phyloP scores from a whole-genome alignment of 148 eudicot genomes.

The Talinum fruticosum region DNA sequence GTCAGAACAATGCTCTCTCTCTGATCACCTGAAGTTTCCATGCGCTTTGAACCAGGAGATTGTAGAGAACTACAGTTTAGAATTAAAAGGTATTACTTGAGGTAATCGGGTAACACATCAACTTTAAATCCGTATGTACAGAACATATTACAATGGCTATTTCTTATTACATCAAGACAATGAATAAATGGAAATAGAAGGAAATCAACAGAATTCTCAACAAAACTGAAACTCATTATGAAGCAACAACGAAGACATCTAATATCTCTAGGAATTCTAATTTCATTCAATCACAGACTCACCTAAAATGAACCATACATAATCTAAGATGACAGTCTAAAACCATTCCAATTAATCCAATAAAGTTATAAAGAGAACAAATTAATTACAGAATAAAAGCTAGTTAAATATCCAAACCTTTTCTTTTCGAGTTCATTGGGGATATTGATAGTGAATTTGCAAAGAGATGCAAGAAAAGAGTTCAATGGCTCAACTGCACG shows the following conservation, averaged over 20 bases:
- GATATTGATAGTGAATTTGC: constrained; percentile 84
- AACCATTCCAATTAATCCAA: neutral
- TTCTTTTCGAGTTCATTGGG: constrained; percentile 73
- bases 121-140: neutral
- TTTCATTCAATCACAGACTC: neutral
- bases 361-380: neutral
- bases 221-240: neutral
- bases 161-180: neutral
- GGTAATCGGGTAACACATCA: constrained; percentile 11
- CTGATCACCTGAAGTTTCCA: constrained; percentile 60
- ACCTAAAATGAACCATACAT: neutral
- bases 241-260: neutral
- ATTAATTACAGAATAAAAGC: neutral
- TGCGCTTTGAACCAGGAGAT: constrained; percentile 72
- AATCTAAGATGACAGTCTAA: constrained; percentile 9
- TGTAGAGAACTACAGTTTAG: constrained; percentile 51
- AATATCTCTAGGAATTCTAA: neutral
- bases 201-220: constrained; percentile 7
- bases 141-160: neutral
- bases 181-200: neutral
- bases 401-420: constrained; percentile 47
- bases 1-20: constrained; percentile 78
- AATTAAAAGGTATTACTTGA: constrained; percentile 21
- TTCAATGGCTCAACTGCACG: constrained; percentile 88
- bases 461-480: constrained; percentile 91